Conservation (phyloP, 257 asterid genomes). For the Capsicum pubescens region DNA sequence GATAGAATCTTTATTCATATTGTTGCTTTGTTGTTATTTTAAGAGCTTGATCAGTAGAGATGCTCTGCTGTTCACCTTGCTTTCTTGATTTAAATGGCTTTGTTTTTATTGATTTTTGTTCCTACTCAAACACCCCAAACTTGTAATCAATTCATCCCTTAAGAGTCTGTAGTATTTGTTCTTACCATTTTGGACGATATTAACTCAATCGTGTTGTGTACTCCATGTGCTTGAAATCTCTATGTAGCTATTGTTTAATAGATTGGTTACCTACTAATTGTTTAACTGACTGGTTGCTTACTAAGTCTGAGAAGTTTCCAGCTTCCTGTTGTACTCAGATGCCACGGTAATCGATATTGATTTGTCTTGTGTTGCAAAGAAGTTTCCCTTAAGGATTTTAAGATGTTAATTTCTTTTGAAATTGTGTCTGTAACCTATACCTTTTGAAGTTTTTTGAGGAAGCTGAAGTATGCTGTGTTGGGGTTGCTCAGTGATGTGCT, state of each 20-base stretch:
- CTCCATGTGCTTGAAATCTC: conserved; percentile 10
- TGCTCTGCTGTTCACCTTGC: neutral
- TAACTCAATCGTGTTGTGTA: neutral
- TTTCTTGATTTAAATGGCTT: neutral
- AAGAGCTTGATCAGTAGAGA: neutral
- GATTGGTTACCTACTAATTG: neutral
- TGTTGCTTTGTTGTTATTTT: neutral
- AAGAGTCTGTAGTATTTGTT: neutral
- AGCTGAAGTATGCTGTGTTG: neutral
- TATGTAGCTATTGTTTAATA: neutral
- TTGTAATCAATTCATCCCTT: neutral
- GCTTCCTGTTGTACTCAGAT: neutral
- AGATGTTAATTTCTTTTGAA: neutral
- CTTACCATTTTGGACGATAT: neutral
- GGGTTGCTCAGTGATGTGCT: neutral
- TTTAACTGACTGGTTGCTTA: neutral
- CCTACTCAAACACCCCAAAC: neutral
- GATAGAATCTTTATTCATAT: neutral
- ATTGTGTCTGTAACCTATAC: neutral
- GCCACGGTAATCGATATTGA: neutral
- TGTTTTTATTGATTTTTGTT: neutral
- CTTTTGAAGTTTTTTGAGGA: neutral
- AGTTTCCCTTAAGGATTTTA: neutral
- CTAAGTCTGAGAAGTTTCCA: neutral
- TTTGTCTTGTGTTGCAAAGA: neutral